Evolutionary conservation across 371 early-diverging fungal species (phyloP).

Genomic region (Apophysomyces variabilis): DNA sequence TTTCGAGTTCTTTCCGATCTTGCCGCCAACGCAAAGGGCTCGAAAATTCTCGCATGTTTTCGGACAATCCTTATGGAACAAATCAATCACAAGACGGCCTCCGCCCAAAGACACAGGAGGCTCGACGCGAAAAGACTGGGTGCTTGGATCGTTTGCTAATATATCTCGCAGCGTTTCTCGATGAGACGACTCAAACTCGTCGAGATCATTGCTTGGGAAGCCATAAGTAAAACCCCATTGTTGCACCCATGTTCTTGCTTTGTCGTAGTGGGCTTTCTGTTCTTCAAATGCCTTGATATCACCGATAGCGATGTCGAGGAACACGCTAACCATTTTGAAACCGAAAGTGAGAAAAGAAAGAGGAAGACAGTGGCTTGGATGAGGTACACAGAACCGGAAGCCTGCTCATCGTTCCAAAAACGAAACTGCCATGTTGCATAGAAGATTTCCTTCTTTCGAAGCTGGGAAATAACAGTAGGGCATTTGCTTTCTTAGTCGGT

Average conservation of each 20-base stretch:
- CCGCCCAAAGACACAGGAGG: slow-evolving; percentile 47
- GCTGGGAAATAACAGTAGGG: too few relatives aligned
- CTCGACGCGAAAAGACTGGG: slow-evolving; percentile 40
- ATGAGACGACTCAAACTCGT: slow-evolving; percentile 34
- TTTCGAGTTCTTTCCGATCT: slow-evolving; percentile 50
- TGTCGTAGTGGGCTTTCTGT: slow-evolving; percentile 31
- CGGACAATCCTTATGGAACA: slow-evolving; percentile 59
- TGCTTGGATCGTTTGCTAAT: slow-evolving; percentile 42
- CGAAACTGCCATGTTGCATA: too few relatives aligned
- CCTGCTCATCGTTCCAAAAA: too few relatives aligned
- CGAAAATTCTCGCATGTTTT: slow-evolving; percentile 68
- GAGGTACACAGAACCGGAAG: too few relatives aligned
- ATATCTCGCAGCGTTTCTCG: slow-evolving; percentile 52
- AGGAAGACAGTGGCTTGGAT: too few relatives aligned
- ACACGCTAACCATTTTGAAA: slow-evolving; percentile 25
- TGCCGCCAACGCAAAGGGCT: slow-evolving; percentile 57
- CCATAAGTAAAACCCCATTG: slow-evolving; percentile 53
- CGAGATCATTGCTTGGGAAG: slow-evolving; percentile 34
- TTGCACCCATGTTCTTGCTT: slow-evolving; percentile 45
- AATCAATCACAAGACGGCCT: slow-evolving; percentile 53
- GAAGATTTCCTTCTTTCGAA: too few relatives aligned
- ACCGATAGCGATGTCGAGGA: slow-evolving; percentile 56
- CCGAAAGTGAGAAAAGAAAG: too few relatives aligned
- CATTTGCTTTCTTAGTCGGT: not conserved
- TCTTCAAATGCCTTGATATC: slow-evolving; percentile 38